Conservation (phyloP, 2,329 filamentous ascomycete species). For the Chaetothyriales sp. region DNA sequence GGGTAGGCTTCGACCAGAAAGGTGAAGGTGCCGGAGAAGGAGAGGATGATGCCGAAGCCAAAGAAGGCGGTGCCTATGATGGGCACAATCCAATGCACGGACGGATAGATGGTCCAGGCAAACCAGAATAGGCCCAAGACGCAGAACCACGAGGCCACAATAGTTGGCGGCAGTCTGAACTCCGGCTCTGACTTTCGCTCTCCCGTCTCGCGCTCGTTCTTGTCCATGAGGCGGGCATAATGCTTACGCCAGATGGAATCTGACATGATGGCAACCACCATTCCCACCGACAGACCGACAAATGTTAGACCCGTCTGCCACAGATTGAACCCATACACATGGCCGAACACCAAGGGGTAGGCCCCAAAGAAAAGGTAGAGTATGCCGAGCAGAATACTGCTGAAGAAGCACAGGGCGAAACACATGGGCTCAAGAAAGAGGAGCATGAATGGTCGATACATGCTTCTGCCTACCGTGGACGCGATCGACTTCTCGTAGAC, state of each 20-base stretch:
- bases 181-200: constrained; percentile 59
- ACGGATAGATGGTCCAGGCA: constrained; percentile 66
- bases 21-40: constrained; percentile 75
- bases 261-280: constrained; percentile 32
- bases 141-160: constrained; percentile 61
- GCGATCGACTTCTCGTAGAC: constrained; percentile 50
- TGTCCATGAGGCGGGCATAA: constrained; percentile 29
- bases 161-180: constrained; percentile 63
- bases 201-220: constrained; percentile 24
- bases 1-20: constrained; percentile 58
- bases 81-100: constrained; percentile 62
- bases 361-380: constrained; percentile 32
- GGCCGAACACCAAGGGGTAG: constrained; percentile 29
- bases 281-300: constrained; percentile 39
- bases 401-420: constrained; percentile 28
- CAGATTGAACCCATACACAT: constrained; percentile 27
- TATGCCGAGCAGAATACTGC: constrained; percentile 28
- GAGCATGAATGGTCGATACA: constrained; percentile 39
- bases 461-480: constrained; percentile 40
- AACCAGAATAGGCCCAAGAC: constrained; percentile 78
- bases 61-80: constrained; percentile 62
- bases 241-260: constrained; percentile 35
- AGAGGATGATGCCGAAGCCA: constrained; percentile 58
- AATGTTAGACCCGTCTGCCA: constrained; percentile 24
- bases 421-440: constrained; percentile 31